Conservation (phyloP, 148 eudicot genomes). For the Hydrangea macrophylla region DNA sequence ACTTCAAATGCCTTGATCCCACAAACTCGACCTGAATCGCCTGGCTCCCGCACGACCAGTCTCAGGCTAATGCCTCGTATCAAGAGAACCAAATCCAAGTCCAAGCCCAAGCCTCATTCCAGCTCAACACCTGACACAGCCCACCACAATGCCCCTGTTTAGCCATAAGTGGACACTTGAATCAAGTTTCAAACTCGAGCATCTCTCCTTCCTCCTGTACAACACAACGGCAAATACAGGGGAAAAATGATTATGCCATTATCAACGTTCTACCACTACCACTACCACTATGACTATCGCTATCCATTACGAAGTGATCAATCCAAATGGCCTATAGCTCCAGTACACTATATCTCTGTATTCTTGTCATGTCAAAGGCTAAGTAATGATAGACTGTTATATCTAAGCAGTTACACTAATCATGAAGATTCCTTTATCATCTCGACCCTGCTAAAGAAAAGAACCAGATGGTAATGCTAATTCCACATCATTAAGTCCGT, state of each 20-base stretch:
- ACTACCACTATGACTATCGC: conserved; percentile 37
- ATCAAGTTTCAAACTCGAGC: conserved; percentile 37
- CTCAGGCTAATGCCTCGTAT: conserved; percentile 19
- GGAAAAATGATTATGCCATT: conserved; percentile 79
- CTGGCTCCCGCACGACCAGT: conserved; percentile 44
- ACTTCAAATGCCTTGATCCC: conserved; percentile 15
- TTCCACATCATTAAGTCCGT: conserved; percentile 13
- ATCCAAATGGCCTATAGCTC: conserved; percentile 49
- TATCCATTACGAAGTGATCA: conserved; percentile 75
- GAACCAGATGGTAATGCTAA: conserved; percentile 5
- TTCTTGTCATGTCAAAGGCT: conserved; percentile 22
- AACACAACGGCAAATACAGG: conserved; percentile 91
- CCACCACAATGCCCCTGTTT: conserved; percentile 28
- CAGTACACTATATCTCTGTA: conserved; percentile 32
- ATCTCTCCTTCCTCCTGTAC: conserved; percentile 87
- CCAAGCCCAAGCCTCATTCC: conserved; percentile 13
- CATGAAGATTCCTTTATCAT: conserved; percentile 7
- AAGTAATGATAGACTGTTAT: conserved; percentile 10
- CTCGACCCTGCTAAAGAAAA: conserved; percentile 8
- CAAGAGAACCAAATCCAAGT: conserved; percentile 23
- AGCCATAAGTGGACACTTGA: conserved; percentile 23
- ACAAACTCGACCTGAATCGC: conserved; percentile 10
- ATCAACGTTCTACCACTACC: conserved; percentile 71
- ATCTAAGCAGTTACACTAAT: background rate
- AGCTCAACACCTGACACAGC: conserved; percentile 25